Conservation (phyloP, 345 rosid genomes). For the Gossypium mustelinum region DNA sequence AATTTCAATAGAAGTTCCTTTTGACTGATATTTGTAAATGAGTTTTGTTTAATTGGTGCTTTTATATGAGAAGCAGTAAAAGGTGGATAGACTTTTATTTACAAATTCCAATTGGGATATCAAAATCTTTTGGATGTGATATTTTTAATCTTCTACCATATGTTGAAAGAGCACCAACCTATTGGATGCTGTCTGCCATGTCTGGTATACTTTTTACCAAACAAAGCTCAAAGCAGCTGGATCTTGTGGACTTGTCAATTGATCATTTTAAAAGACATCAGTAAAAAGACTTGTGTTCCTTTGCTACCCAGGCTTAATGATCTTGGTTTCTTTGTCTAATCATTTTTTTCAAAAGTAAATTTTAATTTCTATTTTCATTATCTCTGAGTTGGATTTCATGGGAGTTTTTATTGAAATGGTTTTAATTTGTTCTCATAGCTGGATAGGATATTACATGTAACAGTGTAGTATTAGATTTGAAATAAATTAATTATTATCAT, state of each 20-base stretch:
- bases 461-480: no score
- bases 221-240: background rate
- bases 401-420: background rate
- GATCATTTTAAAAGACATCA: background rate
- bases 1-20: background rate
- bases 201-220: background rate
- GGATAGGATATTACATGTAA: background rate
- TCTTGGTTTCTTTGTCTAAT: background rate
- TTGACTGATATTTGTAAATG: background rate
- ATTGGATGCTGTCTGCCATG: conserved; percentile 3
- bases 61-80: background rate
- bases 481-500: no score
- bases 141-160: no score
- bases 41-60: background rate
- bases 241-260: background rate
- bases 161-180: background rate
- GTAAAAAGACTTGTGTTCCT: background rate
- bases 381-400: background rate
- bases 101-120: background rate
- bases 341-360: background rate
- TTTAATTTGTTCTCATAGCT: background rate
- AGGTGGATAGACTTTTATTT: background rate
- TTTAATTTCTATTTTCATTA: background rate
- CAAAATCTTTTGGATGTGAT: background rate
- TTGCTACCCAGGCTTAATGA: background rate